phyloP scores from a whole-genome alignment of 2,329 filamentous ascomycete species.

The Capronia americana region DNA sequence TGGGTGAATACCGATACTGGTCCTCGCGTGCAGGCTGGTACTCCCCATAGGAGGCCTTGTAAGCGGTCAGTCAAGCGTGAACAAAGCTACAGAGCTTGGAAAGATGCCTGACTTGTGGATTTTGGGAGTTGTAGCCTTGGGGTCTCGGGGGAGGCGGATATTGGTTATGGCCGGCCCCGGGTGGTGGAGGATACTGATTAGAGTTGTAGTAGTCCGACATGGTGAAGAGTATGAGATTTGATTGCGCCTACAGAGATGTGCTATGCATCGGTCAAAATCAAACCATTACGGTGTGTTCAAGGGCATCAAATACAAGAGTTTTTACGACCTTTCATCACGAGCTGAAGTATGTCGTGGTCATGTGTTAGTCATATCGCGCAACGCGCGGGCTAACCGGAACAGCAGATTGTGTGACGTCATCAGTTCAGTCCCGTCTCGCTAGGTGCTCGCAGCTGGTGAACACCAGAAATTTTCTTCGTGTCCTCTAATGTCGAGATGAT shows the following conservation, averaged over 20 bases:
- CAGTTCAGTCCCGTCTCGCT: constrained; percentile 24
- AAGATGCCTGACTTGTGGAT: constrained; percentile 22
- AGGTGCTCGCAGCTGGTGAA: neutral
- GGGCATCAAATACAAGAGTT: constrained; percentile 4
- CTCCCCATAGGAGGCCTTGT: constrained; percentile 21
- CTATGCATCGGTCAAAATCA: neutral
- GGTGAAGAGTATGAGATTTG: neutral
- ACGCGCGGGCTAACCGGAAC: constrained; percentile 4
- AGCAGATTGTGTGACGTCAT: constrained; percentile 30
- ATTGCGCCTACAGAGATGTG: constrained; percentile 2
- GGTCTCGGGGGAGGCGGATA: constrained; percentile 30
- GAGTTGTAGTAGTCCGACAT: constrained; percentile 34
- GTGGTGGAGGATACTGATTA: constrained; percentile 31
- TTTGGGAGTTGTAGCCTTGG: constrained; percentile 24
- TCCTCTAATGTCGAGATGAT: neutral
- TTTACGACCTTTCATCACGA: neutral
- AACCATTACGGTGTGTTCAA: constrained; percentile 5
- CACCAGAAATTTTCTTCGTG: neutral
- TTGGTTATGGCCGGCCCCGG: constrained; percentile 9
- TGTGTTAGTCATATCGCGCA: constrained; percentile 27
- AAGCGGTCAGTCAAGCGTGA: constrained; percentile 10
- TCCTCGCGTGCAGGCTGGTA: constrained; percentile 38
- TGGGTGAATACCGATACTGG: constrained; percentile 33
- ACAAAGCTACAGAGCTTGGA: neutral
- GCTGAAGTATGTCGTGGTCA: constrained; percentile 1